These are phyloP conservation scores for Fusarium multiceps DNA, from an alignment of 2,329 filamentous ascomycete genomes.

Conservation along the genomic window DNA sequence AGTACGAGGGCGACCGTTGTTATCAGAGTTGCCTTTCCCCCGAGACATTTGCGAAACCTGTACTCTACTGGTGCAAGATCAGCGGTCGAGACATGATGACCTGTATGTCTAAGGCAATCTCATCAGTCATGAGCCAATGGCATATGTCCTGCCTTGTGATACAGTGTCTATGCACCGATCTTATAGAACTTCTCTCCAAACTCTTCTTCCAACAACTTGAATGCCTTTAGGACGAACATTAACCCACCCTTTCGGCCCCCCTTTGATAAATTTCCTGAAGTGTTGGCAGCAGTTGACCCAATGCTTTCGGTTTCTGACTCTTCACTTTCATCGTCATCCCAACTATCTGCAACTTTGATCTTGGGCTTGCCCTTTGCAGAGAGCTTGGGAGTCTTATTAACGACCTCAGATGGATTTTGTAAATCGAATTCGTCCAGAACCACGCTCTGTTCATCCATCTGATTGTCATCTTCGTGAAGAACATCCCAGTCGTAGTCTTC, in stretches of 20 bases:
- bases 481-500: conserved; percentile 50
- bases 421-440: conserved; percentile 17
- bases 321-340: conserved; percentile 48
- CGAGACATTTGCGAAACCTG: neutral
- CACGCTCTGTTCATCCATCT: conserved; percentile 10
- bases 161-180: conserved; percentile 64
- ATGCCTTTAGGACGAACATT: conserved; percentile 68
- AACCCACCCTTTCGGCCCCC: conserved; percentile 59
- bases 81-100: neutral
- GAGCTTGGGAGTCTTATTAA: neutral
- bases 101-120: neutral
- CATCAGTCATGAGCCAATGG: neutral
- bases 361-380: conserved; percentile 35
- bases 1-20: neutral
- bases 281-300: conserved; percentile 40
- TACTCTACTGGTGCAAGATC: neutral
- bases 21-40: neutral
- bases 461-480: conserved; percentile 52
- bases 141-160: too few relatives aligned
- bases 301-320: conserved; percentile 47
- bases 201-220: conserved; percentile 65
- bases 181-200: conserved; percentile 73
- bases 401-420: neutral
- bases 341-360: conserved; percentile 53
- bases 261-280: conserved; percentile 4